Evolutionary conservation across 805 yeast species (phyloP).

Genomic region (Myxozyma lipomycoides): DNA sequence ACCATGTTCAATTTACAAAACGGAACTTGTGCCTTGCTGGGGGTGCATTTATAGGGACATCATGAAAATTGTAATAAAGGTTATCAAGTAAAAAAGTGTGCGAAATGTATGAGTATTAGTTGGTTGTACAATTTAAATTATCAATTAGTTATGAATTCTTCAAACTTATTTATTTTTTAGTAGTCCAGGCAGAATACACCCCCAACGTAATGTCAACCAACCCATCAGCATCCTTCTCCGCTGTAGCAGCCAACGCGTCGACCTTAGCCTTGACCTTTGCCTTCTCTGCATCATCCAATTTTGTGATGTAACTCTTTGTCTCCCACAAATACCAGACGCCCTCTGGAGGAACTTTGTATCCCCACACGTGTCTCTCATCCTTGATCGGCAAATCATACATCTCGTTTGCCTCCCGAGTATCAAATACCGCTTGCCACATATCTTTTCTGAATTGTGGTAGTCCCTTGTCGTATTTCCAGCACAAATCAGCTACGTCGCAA

Average conservation of each 20-base stretch:
- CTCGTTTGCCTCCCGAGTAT: constrained; percentile 28
- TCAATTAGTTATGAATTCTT: too few relatives aligned
- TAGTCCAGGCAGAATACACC: constrained; percentile 25
- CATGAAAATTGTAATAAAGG: neutral
- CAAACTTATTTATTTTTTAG: neutral
- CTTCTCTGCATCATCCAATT: constrained; percentile 41
- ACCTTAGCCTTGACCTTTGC: constrained; percentile 36
- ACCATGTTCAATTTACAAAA: constrained; percentile 86
- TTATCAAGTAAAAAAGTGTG: too few relatives aligned
- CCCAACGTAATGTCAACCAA: constrained; percentile 17
- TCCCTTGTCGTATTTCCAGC: constrained; percentile 40
- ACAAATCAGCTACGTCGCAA: constrained; percentile 36
- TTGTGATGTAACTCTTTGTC: constrained; percentile 53
- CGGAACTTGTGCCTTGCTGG: constrained; percentile 88
- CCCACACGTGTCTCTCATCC: constrained; percentile 39
- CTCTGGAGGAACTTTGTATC: constrained; percentile 37
- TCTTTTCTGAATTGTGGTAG: constrained; percentile 58
- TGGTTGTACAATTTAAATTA: too few relatives aligned
- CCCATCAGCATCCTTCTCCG: constrained; percentile 18
- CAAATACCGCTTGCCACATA: constrained; percentile 45
- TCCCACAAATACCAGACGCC: constrained; percentile 50
- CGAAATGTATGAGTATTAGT: too few relatives aligned
- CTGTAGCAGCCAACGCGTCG: constrained; percentile 33
- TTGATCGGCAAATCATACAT: constrained; percentile 39
- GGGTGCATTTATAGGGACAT: constrained; percentile 64